A percentile compares a stretch with the other conserved stretches of the same genome.
These are phyloP conservation scores for Microthlaspi erraticum DNA, from an alignment of 345 rosid genomes.

Conservation along the genomic window DNA sequence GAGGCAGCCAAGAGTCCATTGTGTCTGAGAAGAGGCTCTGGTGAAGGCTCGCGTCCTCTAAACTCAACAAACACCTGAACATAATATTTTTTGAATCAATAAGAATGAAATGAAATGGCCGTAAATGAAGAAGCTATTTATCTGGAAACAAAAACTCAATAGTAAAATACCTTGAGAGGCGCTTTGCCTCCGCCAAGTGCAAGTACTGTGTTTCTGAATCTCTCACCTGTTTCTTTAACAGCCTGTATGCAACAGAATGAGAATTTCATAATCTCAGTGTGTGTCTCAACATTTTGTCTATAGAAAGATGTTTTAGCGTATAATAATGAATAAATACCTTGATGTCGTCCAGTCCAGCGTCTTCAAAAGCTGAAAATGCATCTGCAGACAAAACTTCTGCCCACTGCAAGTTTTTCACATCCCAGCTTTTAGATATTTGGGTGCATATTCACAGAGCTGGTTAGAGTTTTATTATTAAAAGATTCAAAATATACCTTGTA, in stretches of 20 bases:
- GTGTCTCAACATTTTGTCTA: not conserved
- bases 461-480: conserved; percentile 1
- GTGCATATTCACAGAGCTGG: conserved; percentile 8
- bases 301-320: not conserved
- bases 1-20: conserved; percentile 66
- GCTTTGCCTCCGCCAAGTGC: conserved; percentile 96
- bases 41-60: conserved; percentile 93
- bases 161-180: conserved; percentile 64
- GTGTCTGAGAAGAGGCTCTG: conserved; percentile 83
- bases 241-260: conserved; percentile 55
- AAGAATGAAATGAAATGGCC: not conserved
- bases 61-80: conserved; percentile 82
- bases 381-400: conserved; percentile 96
- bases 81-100: not conserved
- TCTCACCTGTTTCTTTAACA: conserved; percentile 72
- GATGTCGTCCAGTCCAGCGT: conserved; percentile 72
- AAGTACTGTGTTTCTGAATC: conserved; percentile 83
- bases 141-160: not conserved
- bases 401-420: conserved; percentile 70
- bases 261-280: conserved; percentile 3
- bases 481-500: conserved; percentile 67
- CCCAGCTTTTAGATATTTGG: conserved; percentile 23
- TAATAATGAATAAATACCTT: conserved; percentile 51
- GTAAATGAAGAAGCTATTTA: not conserved
- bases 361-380: conserved; percentile 98